Percentiles rank a stretch among this genome's conserved stretches.
Conservation (phyloP, 352 stramenopile genomes). For the Phytopythium kandeliae region DNA sequence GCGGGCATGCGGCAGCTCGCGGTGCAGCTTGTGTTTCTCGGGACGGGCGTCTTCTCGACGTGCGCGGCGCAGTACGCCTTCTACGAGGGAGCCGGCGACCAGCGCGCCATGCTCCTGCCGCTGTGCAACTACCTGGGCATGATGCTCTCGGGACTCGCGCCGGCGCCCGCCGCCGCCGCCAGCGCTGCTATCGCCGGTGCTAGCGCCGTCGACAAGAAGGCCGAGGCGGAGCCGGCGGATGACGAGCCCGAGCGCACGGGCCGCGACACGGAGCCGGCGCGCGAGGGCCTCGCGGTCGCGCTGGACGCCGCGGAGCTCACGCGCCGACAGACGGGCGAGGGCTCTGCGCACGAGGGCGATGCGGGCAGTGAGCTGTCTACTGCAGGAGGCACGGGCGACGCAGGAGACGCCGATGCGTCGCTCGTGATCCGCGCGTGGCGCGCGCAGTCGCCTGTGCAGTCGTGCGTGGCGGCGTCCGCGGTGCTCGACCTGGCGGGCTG, state of each 20-base stretch:
- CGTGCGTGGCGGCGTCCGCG: slow-evolving; percentile 61
- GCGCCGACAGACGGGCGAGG: slow-evolving; percentile 20
- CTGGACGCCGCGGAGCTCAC: slow-evolving; percentile 26
- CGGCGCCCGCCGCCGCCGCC: slow-evolving; percentile 9
- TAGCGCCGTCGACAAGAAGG: slow-evolving; percentile 4
- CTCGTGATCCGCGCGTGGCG: slow-evolving; percentile 28
- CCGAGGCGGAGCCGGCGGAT: neutral
- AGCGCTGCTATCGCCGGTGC: slow-evolving; percentile 1
- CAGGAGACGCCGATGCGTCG: slow-evolving; percentile 7
- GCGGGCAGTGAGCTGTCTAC: slow-evolving; percentile 12
- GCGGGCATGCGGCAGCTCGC: slow-evolving; percentile 12
- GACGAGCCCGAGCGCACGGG: slow-evolving; percentile 13
- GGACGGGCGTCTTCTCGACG: slow-evolving; percentile 81
- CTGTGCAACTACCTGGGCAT: slow-evolving; percentile 86
- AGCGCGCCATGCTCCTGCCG: slow-evolving; percentile 81
- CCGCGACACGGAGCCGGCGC: neutral
- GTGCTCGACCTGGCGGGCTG: slow-evolving; percentile 79
- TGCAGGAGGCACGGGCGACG: slow-evolving; percentile 8
- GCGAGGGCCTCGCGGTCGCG: neutral
- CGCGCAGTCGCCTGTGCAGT: slow-evolving; percentile 49
- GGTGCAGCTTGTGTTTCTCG: slow-evolving; percentile 69
- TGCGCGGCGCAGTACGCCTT: slow-evolving; percentile 83
- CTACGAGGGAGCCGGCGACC: slow-evolving; percentile 76
- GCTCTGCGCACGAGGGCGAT: slow-evolving; percentile 14
- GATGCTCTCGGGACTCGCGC: slow-evolving; percentile 77